Percentiles rank a stretch among this genome's conserved stretches.
phyloP scores from a whole-genome alignment of 176 grass and related monocot species.

The Raddia distichophylla region DNA sequence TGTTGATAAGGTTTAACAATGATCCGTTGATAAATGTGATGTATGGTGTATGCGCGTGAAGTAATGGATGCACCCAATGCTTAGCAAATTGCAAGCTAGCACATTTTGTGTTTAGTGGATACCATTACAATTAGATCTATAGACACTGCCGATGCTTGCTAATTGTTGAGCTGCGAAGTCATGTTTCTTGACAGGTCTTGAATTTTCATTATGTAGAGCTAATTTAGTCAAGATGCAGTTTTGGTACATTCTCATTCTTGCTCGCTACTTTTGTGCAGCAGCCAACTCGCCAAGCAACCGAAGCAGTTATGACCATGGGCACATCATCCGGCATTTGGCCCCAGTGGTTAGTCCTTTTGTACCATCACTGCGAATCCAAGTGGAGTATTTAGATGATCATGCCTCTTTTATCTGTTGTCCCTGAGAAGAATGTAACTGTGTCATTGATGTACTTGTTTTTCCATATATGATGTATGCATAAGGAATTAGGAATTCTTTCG shows the following conservation, averaged over 20 bases:
- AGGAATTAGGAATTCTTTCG: neutral
- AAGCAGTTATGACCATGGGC: slow-evolving; percentile 27
- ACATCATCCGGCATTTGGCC: neutral
- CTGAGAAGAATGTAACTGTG: too few species aligned
- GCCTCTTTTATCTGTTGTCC: too few species aligned
- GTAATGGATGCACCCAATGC: neutral
- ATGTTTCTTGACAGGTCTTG: neutral
- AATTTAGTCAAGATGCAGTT: neutral
- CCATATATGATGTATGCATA: neutral
- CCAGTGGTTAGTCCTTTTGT: neutral
- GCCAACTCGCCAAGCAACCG: slow-evolving; percentile 18
- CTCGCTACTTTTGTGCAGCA: slow-evolving; percentile 21
- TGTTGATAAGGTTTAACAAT: neutral
- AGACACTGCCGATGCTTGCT: neutral
- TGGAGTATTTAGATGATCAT: too few species aligned
- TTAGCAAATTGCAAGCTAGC: neutral
- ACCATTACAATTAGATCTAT: neutral
- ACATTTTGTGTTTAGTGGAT: too few species aligned
- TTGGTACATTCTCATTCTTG: neutral
- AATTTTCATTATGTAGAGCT: neutral
- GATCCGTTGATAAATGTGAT: neutral
- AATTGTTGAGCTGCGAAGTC: neutral
- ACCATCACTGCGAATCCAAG: too few species aligned
- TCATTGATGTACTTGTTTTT: neutral
- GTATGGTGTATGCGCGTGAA: neutral